Evolutionary conservation across 371 early-diverging fungal genomes (phyloP), one percentile per base, ranked within the genome.

Genomic region (Umbelopsis sp.): DNA sequence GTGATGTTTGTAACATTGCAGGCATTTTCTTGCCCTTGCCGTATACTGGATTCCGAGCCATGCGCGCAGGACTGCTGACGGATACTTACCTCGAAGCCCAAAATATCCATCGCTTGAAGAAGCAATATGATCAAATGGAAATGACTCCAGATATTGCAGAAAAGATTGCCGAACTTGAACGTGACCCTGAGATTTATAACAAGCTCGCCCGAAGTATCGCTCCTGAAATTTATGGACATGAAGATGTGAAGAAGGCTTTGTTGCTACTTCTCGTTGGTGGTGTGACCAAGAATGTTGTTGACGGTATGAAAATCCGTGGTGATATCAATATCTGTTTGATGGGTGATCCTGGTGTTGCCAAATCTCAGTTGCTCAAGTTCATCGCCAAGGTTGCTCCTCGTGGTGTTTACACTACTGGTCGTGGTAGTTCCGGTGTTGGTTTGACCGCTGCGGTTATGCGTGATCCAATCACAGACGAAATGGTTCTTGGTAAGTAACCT

Each of bases 281-380:
- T 25, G 93, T 91, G 0, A 85, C 92, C 52, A 95, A 95, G 79
- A 86, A 84, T 14, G 91, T 92, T 46, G 86, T 86, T n/a, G 96
- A 96, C 67, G 96, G 96, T 41, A 95, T 96, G 93, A 93, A 92
- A 76, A 95, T 95, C 72, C 91, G 96, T 80, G 96, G 83, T 69
- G 98, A 99, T 75, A 91, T 99, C 74, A 99, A 99, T 80, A 81
- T 99, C 29, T 94, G 96, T 70, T 80, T 99, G 71, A 97, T 99
- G 92, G 99, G 99, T 74, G 97, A 99, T 82, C 99, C 99, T 66
- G 98, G 98, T 80, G 96, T 98, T 63, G 97, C 98, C 70, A 97
- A 97, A 80, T 93, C 94, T 3, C 97, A 97, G 76, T 78, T 97
- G 66, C 75, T 97, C 50, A 94, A 95, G 73, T 96, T 93, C 66